These are phyloP conservation scores for Pseudocercospora fuligena DNA, from an alignment of 2,329 filamentous ascomycete genomes.

Conservation along the genomic window DNA sequence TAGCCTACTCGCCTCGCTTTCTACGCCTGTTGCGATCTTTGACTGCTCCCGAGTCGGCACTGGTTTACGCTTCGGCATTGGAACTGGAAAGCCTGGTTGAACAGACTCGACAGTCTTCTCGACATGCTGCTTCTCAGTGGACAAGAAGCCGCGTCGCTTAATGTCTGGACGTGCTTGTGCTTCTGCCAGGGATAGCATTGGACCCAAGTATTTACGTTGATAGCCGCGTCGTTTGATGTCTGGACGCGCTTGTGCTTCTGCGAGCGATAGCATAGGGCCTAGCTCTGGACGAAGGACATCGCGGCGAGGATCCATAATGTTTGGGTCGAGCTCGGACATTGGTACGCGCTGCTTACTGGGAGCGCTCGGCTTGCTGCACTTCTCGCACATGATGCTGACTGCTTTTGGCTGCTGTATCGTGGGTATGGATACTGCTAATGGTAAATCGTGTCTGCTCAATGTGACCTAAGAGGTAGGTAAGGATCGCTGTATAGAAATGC, in stretches of 20 bases:
- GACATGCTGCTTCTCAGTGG: neutral
- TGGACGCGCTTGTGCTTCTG: neutral
- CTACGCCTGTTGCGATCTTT: neutral
- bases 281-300: neutral
- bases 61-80: constrained; percentile 1
- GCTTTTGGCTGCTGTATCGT: neutral
- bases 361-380: neutral
- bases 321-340: neutral
- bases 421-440: neutral
- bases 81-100: neutral
- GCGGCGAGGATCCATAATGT: neutral
- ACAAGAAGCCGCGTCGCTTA: neutral
- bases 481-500: neutral
- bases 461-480: neutral
- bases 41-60: neutral
- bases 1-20: neutral
- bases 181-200: neutral
- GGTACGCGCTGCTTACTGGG: neutral
- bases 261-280: neutral
- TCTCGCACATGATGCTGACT: neutral
- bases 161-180: neutral
- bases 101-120: neutral
- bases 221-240: neutral
- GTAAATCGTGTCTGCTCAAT: neutral
- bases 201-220: neutral